These are phyloP conservation scores for Neurospora tetrasperma DNA, from an alignment of 495 filamentous ascomycete species.

Conservation along the genomic window DNA sequence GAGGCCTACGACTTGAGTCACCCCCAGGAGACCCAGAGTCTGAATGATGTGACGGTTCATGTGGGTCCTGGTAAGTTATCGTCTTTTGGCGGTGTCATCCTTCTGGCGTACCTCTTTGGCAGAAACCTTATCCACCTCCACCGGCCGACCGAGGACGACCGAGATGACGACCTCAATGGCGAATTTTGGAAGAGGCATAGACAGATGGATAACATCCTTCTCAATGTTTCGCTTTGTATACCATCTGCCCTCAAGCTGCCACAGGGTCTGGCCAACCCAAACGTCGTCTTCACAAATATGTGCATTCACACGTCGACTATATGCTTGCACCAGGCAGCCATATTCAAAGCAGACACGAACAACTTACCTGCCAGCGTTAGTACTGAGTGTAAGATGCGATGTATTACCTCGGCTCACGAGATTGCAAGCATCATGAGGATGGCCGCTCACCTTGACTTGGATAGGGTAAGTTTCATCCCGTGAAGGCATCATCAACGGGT, in stretches of 20 bases:
- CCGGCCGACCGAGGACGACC: constrained; percentile 71
- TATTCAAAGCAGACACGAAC: constrained; percentile 93
- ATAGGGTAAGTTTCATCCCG: constrained; percentile 49
- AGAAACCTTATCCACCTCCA: constrained; percentile 92
- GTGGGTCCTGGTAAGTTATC: constrained; percentile 61
- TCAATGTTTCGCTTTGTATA: constrained; percentile 74
- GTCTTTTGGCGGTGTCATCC: constrained; percentile 67
- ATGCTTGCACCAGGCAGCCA: constrained; percentile 93
- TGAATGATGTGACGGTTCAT: constrained; percentile 64
- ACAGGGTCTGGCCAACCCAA: constrained; percentile 61
- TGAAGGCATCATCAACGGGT: neutral
- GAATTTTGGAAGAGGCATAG: constrained; percentile 95
- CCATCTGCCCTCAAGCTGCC: constrained; percentile 79
- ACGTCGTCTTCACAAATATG: constrained; percentile 94
- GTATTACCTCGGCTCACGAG: constrained; percentile 86
- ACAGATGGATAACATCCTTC: constrained; percentile 77
- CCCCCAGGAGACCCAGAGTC: constrained; percentile 54
- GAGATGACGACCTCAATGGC: constrained; percentile 81
- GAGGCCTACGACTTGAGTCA: constrained; percentile 79
- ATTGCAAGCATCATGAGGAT: constrained; percentile 96
- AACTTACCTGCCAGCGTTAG: constrained; percentile 64
- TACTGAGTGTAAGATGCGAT: constrained; percentile 82
- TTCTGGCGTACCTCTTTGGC: constrained; percentile 84
- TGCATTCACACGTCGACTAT: constrained; percentile 94
- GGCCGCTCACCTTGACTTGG: constrained; percentile 82